A percentile compares a stretch with the other conserved stretches of the same genome.
phyloP scores from a whole-genome alignment of 768 basidiomycete genomes.

The Russula vinacea region DNA sequence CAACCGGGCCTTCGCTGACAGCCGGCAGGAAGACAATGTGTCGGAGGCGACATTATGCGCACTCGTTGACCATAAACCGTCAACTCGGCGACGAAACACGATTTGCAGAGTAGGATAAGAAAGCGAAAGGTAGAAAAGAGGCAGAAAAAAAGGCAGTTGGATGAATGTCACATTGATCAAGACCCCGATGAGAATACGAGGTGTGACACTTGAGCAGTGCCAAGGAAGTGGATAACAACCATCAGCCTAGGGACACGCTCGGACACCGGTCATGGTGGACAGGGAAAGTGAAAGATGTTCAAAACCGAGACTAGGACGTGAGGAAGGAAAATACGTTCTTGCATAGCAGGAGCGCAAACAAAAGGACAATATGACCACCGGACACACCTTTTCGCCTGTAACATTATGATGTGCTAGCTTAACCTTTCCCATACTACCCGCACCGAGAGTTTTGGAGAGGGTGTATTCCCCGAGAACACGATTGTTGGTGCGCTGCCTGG shows the following conservation, averaged over 20 bases:
- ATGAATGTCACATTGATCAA: constrained; percentile 3
- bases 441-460: constrained; percentile 93
- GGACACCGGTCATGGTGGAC: background rate
- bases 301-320: background rate
- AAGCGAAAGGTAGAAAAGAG: background rate
- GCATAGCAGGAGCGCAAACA: constrained; percentile 40
- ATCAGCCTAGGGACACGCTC: background rate
- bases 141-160: background rate
- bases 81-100: background rate
- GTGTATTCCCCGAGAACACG: constrained; percentile 90
- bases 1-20: constrained; percentile 2
- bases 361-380: constrained; percentile 58
- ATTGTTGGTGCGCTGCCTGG: constrained; percentile 38
- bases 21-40: background rate
- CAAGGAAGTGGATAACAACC: background rate
- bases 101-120: background rate
- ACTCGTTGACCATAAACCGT: background rate
- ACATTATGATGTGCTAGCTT: constrained; percentile 89
- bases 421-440: constrained; percentile 99
- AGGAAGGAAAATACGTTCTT: background rate
- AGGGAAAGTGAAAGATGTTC: background rate
- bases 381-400: constrained; percentile 85
- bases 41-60: background rate
- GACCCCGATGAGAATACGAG: constrained; percentile 2
- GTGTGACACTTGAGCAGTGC: background rate